Conservation (phyloP, 2,329 filamentous ascomycete species). For the Pseudocercospora fijiensis region DNA sequence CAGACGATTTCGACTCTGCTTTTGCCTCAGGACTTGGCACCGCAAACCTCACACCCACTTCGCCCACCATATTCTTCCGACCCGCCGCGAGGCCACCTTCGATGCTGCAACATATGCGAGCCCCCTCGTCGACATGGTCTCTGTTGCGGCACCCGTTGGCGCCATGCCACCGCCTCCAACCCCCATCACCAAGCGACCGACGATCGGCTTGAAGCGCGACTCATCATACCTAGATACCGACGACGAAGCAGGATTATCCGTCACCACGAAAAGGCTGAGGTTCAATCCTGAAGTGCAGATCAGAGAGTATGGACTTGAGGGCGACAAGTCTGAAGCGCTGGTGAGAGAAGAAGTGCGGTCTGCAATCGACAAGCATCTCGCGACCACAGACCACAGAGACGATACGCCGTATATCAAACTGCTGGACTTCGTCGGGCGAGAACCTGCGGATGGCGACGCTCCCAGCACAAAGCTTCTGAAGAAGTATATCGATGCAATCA, state of each 20-base stretch:
- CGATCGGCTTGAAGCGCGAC: constrained; percentile 39
- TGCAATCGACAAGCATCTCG: constrained; percentile 42
- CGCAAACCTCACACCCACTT: not conserved
- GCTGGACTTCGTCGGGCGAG: constrained; percentile 32
- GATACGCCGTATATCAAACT: constrained; percentile 58
- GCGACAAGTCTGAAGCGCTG: constrained; percentile 56
- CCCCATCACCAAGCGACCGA: constrained; percentile 34
- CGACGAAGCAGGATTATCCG: constrained; percentile 38
- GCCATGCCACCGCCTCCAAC: constrained; percentile 38
- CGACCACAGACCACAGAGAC: constrained; percentile 49
- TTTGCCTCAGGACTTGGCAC: not conserved
- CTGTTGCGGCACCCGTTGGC: constrained; percentile 32
- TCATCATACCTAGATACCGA: constrained; percentile 40
- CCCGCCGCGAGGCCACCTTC: not conserved
- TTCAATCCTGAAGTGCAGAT: constrained; percentile 52
- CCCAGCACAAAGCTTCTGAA: constrained; percentile 54
- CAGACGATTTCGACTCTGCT: not conserved
- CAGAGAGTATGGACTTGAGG: constrained; percentile 46
- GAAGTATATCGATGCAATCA: constrained; percentile 60
- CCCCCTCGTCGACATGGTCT: constrained; percentile 35
- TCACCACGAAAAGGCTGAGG: constrained; percentile 46
- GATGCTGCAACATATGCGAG: not conserved
- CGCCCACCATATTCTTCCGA: constrained; percentile 1
- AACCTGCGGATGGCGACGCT: constrained; percentile 41
- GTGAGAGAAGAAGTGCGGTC: constrained; percentile 62